These are phyloP conservation scores for Melaleuca alternifolia DNA, from an alignment of 345 rosid species.

Conservation along the genomic window DNA sequence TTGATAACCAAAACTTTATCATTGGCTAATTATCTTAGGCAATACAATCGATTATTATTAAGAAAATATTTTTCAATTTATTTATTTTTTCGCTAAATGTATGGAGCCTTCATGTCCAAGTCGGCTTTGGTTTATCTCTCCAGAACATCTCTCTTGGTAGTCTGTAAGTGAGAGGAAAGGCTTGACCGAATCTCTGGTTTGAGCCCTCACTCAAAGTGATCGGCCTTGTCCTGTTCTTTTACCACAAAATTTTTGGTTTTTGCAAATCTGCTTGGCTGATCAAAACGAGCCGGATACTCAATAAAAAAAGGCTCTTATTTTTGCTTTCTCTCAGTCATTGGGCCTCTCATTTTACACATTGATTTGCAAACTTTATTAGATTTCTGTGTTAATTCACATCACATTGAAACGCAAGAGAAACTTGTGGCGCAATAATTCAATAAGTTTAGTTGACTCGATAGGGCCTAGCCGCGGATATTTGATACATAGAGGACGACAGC, in stretches of 20 bases:
- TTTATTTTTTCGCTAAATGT: too few relatives aligned
- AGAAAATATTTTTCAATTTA: too few relatives aligned
- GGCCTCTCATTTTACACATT: not conserved
- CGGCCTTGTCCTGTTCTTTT: not conserved
- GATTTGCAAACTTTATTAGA: not conserved
- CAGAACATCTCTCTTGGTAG: not conserved
- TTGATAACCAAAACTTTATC: too few relatives aligned
- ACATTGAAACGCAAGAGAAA: not conserved
- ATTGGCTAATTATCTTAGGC: too few relatives aligned
- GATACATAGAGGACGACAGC: not conserved
- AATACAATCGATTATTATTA: too few relatives aligned
- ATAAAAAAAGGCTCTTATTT: not conserved
- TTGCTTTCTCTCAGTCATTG: not conserved
- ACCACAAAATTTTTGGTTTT: not conserved
- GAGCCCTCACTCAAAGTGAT: not conserved
- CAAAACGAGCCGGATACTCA: not conserved
- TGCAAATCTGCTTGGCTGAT: not conserved
- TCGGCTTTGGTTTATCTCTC: not conserved
- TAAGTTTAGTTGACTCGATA: not conserved
- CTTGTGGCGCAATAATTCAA: not conserved
- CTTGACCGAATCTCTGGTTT: not conserved
- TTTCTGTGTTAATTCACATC: not conserved
- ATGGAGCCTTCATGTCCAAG: not conserved
- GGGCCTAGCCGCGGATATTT: not conserved
- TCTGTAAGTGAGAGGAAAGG: not conserved